phyloP scores from a whole-genome alignment of 352 stramenopile genomes.

The Aphanomyces stellatus region DNA sequence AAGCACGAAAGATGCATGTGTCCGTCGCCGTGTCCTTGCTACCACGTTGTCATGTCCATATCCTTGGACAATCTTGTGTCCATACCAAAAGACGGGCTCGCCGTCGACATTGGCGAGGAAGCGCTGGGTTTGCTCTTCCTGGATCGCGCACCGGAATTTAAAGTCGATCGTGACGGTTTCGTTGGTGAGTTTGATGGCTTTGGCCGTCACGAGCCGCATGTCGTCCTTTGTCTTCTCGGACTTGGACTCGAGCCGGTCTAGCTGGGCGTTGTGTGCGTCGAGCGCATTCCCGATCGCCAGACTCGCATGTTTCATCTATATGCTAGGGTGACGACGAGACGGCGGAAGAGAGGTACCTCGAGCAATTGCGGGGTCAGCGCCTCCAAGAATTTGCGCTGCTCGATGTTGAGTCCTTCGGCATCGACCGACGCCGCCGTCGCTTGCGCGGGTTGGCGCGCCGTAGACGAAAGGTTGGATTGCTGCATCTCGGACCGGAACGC shows the following conservation, averaged over 20 bases:
- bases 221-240: slow-evolving; percentile 54
- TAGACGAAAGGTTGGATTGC: too few species aligned
- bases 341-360: slow-evolving; percentile 26
- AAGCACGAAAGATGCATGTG: slow-evolving; percentile 63
- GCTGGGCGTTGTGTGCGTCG: slow-evolving; percentile 49
- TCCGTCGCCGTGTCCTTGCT: slow-evolving; percentile 56
- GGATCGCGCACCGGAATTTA: slow-evolving; percentile 64
- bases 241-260: slow-evolving; percentile 54
- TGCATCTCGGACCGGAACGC: too few species aligned
- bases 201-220: slow-evolving; percentile 59
- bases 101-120: slow-evolving; percentile 56
- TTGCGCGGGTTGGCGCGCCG: too few species aligned
- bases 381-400: neutral
- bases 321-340: slow-evolving; percentile 26
- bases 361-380: slow-evolving; percentile 1
- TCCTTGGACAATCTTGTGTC: neutral
- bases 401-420: neutral
- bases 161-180: slow-evolving; percentile 31
- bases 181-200: slow-evolving; percentile 44
- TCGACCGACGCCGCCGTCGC: too few species aligned
- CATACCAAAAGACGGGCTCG: slow-evolving; percentile 47
- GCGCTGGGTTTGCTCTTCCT: slow-evolving; percentile 37
- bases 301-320: slow-evolving; percentile 53
- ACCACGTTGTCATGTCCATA: neutral
- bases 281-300: slow-evolving; percentile 49